These are phyloP conservation scores for Avena sativa DNA, from an alignment of 176 grass and related monocot species.

Conservation along the genomic window DNA sequence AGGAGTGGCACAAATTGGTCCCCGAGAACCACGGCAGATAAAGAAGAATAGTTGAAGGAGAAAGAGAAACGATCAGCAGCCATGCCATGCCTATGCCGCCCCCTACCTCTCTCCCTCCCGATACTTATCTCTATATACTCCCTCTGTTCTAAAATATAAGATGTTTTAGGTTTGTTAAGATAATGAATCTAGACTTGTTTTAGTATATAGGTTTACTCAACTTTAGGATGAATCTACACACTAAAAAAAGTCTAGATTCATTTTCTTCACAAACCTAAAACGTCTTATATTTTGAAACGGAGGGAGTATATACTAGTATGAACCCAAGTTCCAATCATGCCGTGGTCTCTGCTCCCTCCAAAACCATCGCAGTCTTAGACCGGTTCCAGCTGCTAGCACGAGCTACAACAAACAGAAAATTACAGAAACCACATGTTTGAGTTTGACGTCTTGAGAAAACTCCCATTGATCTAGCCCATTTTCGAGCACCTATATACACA, in stretches of 20 bases:
- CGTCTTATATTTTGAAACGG: too few relatives aligned
- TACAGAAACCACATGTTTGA: background rate
- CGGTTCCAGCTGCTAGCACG: background rate
- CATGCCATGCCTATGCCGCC: background rate
- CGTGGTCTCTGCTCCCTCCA: background rate
- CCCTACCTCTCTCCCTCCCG: background rate
- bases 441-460: background rate
- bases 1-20: conserved; percentile 36
- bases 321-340: background rate
- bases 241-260: too few relatives aligned
- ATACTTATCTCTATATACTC: too few relatives aligned
- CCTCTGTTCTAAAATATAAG: too few relatives aligned
- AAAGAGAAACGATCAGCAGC: conserved; percentile 51
- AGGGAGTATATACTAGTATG: background rate
- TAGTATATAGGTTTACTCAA: too few relatives aligned
- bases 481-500: background rate
- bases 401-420: background rate
- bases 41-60: background rate
- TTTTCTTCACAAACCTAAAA: too few relatives aligned
- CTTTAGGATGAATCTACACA: too few relatives aligned
- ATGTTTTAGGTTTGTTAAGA: too few relatives aligned
- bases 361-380: background rate
- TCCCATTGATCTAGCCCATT: background rate
- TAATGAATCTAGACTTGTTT: too few relatives aligned
- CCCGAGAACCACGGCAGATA: background rate